phyloP scores from a whole-genome alignment of 2,329 filamentous ascomycete species.

The Colletotrichum destructivum region DNA sequence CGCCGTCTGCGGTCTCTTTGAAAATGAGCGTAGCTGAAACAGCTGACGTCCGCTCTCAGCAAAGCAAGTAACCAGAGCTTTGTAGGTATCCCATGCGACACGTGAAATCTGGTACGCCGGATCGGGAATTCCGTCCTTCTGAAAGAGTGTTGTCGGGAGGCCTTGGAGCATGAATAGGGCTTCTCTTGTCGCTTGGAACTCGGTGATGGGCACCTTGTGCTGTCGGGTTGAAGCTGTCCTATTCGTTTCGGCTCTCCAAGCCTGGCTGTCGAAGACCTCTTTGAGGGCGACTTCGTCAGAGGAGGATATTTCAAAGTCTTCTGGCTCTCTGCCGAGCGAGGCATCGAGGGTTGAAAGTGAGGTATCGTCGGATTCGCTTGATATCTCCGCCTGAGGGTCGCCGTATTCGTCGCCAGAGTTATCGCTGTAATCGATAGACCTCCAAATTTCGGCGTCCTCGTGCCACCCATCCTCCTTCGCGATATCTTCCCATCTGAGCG shows the following conservation, averaged over 20 bases:
- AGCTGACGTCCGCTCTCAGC: constrained; percentile 64
- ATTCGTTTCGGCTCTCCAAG: constrained; percentile 56
- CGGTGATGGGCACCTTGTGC: constrained; percentile 39
- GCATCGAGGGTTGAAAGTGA: constrained; percentile 54
- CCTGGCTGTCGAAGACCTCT: constrained; percentile 59
- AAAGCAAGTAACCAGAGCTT: constrained; percentile 62
- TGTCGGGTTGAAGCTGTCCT: constrained; percentile 14
- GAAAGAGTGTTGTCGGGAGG: constrained; percentile 81
- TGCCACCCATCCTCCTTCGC: constrained; percentile 82
- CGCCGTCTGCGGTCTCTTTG: constrained; percentile 60
- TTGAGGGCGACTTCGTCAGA: constrained; percentile 51
- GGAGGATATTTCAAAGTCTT: constrained; percentile 50
- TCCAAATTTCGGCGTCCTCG: constrained; percentile 78
- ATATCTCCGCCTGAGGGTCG: constrained; percentile 54
- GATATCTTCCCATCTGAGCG: constrained; percentile 85
- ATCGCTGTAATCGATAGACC: constrained; percentile 76
- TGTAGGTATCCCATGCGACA: constrained; percentile 66
- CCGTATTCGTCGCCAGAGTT: constrained; percentile 73
- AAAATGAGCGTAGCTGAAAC: constrained; percentile 61
- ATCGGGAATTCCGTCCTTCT: constrained; percentile 55
- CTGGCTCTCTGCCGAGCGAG: constrained; percentile 48
- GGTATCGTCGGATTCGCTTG: constrained; percentile 53
- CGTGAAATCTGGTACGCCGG: constrained; percentile 63
- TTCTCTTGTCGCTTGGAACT: constrained; percentile 48
- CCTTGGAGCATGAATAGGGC: constrained; percentile 89